Base-by-base conservation (phyloP, 2,329 filamentous ascomycete species). In the Sclerotinia subarctica region DNA sequence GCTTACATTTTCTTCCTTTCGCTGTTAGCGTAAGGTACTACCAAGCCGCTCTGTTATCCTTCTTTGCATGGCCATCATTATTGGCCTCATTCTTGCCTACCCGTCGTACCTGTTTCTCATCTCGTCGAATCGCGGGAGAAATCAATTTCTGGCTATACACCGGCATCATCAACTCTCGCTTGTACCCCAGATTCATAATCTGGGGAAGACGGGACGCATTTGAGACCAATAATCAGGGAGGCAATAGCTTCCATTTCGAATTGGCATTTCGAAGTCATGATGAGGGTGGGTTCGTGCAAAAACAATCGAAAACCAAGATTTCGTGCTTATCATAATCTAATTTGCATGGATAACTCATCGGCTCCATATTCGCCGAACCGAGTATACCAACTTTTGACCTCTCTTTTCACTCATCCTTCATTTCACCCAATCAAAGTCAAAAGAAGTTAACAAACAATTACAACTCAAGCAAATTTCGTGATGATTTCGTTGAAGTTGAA, bases 271-370 rank as follows among this genome's bases (percentile, higher is more conserved):
- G 13, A 53, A 24, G 13, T 64, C 47, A 24, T 8, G 13, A 5
- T 65, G 38, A n/a, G 11, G 29, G 38, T 64, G 47, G 62, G 51
- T 53, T 54, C 49, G 51, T 32, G 24, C 49, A 52, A 29, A 21
- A 15, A 15, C 29, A 10, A 21, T 24, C 10, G 10, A 24, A 7
- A 8, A 1, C n/a, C 21, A 38, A 35, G 32, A 26, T 32, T n/a
- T 24, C 32, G 32, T 57, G 32, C 32, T 59, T 59, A 26, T 46
- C 5, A 29, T 46, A 2, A 15, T 59, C 21, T 3, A 29, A 2
- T 35, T 11, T n/a, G n/a, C 53, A 51, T 32, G 64, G 64, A 29
- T 52, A 19, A 35, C 35, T 35, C 35, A 10, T 66, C 54, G 64
- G 54, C 52, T 54, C 26, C 52, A 29, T 5, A 29, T 54, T 54